These are phyloP conservation scores for Aschersonia sp. DNA, from an alignment of 2,329 filamentous ascomycete genomes.

Conservation along the genomic window DNA sequence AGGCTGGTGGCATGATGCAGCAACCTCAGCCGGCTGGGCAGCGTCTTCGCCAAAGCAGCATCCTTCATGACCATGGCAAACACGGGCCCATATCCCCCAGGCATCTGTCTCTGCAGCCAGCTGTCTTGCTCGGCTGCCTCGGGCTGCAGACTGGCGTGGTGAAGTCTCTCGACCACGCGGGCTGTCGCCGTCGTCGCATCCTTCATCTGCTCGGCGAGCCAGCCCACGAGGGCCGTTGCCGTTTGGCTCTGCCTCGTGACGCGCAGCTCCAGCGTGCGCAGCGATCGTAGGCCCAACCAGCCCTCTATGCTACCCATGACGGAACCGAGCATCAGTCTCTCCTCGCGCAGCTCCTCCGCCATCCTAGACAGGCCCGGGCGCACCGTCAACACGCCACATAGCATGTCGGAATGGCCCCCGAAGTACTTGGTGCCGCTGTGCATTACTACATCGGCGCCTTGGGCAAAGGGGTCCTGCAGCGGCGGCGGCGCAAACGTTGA, in stretches of 20 bases:
- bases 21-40: constrained; percentile 66
- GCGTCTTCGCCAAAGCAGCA: constrained; percentile 42
- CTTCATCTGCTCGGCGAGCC: constrained; percentile 43
- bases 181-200: constrained; percentile 14
- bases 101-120: constrained; percentile 85
- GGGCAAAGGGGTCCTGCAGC: constrained; percentile 69
- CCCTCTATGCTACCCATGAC: constrained; percentile 85
- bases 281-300: constrained; percentile 78
- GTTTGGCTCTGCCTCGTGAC: constrained; percentile 64
- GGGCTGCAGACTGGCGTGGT: constrained; percentile 69
- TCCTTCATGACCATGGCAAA: constrained; percentile 60
- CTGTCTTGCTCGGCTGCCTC: constrained; percentile 38
- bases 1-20: constrained; percentile 94
- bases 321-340: constrained; percentile 64
- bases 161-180: constrained; percentile 36
- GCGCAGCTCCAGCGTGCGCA: constrained; percentile 75
- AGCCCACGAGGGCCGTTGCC: constrained; percentile 54
- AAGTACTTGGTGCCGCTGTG: constrained; percentile 94
- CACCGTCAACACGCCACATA: constrained; percentile 71
- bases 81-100: constrained; percentile 76
- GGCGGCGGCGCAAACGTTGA: constrained; percentile 87
- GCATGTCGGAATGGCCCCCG: constrained; percentile 85
- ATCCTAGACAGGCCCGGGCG: constrained; percentile 37
- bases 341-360: constrained; percentile 44
- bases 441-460: constrained; percentile 77